phyloP scores from a whole-genome alignment of 176 grass and related monocot species.

The Oropetium thomaeum region DNA sequence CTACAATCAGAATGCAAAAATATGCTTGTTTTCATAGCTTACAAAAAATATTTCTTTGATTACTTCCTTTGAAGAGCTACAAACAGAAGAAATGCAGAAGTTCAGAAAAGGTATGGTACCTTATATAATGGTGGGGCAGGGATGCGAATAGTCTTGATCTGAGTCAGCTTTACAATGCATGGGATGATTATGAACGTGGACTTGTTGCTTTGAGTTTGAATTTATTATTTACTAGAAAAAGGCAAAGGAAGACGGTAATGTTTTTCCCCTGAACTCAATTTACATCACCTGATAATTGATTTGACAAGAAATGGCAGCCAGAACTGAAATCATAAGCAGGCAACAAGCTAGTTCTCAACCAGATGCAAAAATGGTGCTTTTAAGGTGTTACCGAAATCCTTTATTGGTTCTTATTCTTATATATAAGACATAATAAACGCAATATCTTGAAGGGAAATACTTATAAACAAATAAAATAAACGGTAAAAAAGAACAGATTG shows the following conservation, averaged over 20 bases:
- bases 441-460: background rate
- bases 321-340: background rate
- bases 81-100: slow-evolving; percentile 16
- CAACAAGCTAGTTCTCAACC: background rate
- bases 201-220: background rate
- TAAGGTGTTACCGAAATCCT: background rate
- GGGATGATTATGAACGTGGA: background rate
- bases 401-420: background rate
- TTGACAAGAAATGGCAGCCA: slow-evolving; percentile 3
- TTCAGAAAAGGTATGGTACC: slow-evolving; percentile 6
- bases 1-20: slow-evolving; percentile 16
- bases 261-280: background rate
- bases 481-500: background rate
- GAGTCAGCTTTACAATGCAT: slow-evolving; percentile 7
- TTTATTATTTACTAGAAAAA: background rate
- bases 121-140: slow-evolving; percentile 12
- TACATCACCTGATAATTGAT: background rate
- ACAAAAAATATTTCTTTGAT: background rate
- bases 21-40: background rate
- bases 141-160: slow-evolving; percentile 13
- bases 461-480: background rate
- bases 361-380: background rate
- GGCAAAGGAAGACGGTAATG: background rate
- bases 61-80: slow-evolving; percentile 10
- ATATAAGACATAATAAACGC: background rate